These are phyloP conservation scores for Saprolegnia diclina DNA, from an alignment of 352 stramenopile species.

Conservation along the genomic window DNA sequence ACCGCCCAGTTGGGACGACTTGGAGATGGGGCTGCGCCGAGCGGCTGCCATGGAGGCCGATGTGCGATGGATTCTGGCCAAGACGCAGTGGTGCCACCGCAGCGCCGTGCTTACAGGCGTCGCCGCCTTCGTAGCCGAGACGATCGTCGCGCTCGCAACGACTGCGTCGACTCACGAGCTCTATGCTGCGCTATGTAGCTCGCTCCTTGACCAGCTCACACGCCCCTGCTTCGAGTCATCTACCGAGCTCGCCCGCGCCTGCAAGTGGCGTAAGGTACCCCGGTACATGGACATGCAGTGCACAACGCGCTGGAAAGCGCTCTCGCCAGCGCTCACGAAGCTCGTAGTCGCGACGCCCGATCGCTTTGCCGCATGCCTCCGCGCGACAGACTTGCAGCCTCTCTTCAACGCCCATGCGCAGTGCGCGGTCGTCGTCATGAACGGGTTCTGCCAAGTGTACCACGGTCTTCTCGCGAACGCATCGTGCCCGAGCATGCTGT, in stretches of 20 bases:
- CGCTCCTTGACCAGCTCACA: conserved; percentile 7
- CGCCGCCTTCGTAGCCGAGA: background rate
- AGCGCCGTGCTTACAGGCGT: conserved; percentile 20
- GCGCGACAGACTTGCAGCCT: background rate
- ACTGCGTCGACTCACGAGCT: background rate
- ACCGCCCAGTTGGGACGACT: background rate
- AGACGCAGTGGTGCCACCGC: background rate
- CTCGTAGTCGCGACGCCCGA: background rate
- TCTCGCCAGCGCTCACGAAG: background rate
- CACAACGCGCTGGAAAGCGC: conserved; percentile 14
- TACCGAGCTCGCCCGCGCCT: background rate
- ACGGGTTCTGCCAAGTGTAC: conserved; percentile 12
- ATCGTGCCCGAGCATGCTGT: background rate
- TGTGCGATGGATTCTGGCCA: background rate
- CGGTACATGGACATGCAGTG: conserved; percentile 9
- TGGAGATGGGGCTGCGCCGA: background rate
- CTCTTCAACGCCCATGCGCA: background rate
- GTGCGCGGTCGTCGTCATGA: conserved; percentile 2
- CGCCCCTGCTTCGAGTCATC: background rate
- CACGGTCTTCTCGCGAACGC: background rate
- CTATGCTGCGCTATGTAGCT: background rate
- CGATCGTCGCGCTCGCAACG: background rate
- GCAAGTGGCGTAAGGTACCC: background rate
- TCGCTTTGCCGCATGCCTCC: background rate
- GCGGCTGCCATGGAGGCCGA: background rate